Evolutionary conservation across 441 rosid species (phyloP).

Genomic region (Gossypium schwendimanii): DNA sequence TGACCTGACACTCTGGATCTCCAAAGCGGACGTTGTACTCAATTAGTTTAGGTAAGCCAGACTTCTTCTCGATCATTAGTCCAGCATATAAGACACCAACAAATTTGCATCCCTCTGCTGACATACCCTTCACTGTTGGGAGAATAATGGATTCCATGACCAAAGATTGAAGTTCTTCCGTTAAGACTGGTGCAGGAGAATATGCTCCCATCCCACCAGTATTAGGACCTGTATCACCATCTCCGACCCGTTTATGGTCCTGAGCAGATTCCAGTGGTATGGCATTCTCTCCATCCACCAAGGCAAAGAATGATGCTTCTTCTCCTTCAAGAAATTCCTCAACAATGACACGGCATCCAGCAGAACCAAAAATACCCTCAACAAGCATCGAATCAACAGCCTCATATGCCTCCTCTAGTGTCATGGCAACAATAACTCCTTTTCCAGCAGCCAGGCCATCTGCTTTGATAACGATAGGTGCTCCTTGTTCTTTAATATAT

Average conservation of each 20-base stretch:
- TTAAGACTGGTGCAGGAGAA: slow-evolving; percentile 83
- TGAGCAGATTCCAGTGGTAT: slow-evolving; percentile 89
- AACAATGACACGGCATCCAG: slow-evolving; percentile 66
- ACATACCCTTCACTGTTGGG: slow-evolving; percentile 88
- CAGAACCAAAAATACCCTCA: slow-evolving; percentile 71
- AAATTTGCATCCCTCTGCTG: slow-evolving; percentile 86
- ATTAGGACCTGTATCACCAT: slow-evolving; percentile 92
- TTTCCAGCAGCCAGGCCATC: slow-evolving; percentile 97
- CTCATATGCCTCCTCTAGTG: slow-evolving; percentile 68
- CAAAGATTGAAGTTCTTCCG: slow-evolving; percentile 55
- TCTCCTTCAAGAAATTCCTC: slow-evolving; percentile 91
- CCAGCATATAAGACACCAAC: slow-evolving; percentile 89
- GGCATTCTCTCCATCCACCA: slow-evolving; percentile 92
- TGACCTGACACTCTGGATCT: slow-evolving; percentile 96
- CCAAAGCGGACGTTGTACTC: slow-evolving; percentile 98
- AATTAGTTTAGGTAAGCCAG: slow-evolving; percentile 85
- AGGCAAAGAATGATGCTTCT: slow-evolving; percentile 91
- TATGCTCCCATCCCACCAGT: slow-evolving; percentile 98
- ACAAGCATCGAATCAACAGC: slow-evolving; percentile 89
- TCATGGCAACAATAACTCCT: slow-evolving; percentile 81
- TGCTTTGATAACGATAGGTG: slow-evolving; percentile 82
- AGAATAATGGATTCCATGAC: slow-evolving; percentile 78
- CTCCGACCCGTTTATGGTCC: slow-evolving; percentile 94
- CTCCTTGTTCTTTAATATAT: slow-evolving; percentile 69
- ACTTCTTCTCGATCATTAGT: slow-evolving; percentile 85